Evolutionary conservation across 768 basidiomycete genomes (phyloP), one percentile per base, ranked within the genome.

Genomic region (Tylopilus balloui): DNA sequence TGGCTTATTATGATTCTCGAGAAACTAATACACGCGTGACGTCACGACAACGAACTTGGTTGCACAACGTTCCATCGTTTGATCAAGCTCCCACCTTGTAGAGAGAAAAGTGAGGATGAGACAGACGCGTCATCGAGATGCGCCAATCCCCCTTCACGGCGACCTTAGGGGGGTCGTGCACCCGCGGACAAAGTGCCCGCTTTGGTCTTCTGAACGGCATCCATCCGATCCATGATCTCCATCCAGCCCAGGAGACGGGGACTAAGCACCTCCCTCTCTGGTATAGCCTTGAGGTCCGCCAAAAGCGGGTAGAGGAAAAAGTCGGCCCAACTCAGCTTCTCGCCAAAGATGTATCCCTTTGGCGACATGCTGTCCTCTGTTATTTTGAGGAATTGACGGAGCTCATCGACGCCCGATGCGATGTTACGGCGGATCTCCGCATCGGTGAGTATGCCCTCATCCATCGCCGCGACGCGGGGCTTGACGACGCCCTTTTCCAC

Each of bases 221-320:
- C 65, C 42, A 65, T 35, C 13, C 39, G 20, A 0, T 56, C 51
- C 65, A 67, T 67, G 19, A 50, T 45, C 4, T 50, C 54, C 60
- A 67, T 63, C 65, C 63, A 69, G 0, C 2, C 20, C 4, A 40
- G 7, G 25, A 67, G 42, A 5, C 65, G 61, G 3, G 56, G 55
- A 5, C 57, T 61, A 14, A 67, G 37, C 36, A 65, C 5, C 14
- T 58, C 59, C 13, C 60, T 49, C 23, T 67, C 66, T 0, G 66
- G 63, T 3, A 54, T 58, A 4, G 67, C 61, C 29, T 37, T 49
- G 6, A 67, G 55, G 29, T 67, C 66, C 24, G 66, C 67, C 37
- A 67, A 47, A 2, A 69, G 61, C 3, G 66, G 61, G 35, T 47
- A 69, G 12, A 67, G 58, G 58, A 69, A 69, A 43, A 69, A 65